Evolutionary conservation across 2,329 filamentous ascomycete species (phyloP).

Genomic region (Coleophoma cylindrospora): DNA sequence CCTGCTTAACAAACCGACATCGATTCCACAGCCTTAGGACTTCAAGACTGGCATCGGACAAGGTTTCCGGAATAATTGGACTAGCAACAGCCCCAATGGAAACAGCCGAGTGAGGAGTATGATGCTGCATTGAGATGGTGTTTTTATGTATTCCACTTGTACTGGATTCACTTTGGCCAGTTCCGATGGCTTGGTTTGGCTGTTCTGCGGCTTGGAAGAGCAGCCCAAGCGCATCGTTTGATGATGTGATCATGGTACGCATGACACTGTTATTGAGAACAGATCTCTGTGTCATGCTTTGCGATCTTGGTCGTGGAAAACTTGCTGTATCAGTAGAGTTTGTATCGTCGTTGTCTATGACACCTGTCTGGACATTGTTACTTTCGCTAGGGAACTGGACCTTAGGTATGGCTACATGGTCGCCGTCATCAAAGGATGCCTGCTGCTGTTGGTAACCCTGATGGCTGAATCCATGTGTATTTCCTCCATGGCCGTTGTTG

Average conservation of each 20-base stretch:
- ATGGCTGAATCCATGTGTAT: no score
- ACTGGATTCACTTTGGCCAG: constrained; percentile 17
- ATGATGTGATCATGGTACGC: constrained; percentile 44
- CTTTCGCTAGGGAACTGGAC: background rate
- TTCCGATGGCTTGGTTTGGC: constrained; percentile 25
- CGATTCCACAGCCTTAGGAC: constrained; percentile 40
- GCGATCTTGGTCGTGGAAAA: background rate
- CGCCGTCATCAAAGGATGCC: no score
- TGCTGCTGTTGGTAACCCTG: no score
- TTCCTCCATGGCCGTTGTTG: no score
- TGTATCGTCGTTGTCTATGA: background rate
- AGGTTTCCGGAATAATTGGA: background rate
- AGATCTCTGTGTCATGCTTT: constrained; percentile 2
- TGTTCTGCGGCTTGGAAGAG: constrained; percentile 44
- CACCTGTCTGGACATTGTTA: background rate
- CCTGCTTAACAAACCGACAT: constrained; percentile 49
- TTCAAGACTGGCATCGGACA: constrained; percentile 8
- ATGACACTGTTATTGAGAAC: constrained; percentile 25
- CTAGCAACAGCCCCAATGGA: background rate
- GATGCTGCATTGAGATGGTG: constrained; percentile 26
- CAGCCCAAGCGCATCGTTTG: constrained; percentile 46
- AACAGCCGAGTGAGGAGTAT: constrained; percentile 24
- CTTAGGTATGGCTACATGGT: no score
- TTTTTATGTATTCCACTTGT: constrained; percentile 25
- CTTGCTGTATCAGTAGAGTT: background rate